phyloP scores from a whole-genome alignment of 2,329 filamentous ascomycete species.

The Alternaria sp. region DNA sequence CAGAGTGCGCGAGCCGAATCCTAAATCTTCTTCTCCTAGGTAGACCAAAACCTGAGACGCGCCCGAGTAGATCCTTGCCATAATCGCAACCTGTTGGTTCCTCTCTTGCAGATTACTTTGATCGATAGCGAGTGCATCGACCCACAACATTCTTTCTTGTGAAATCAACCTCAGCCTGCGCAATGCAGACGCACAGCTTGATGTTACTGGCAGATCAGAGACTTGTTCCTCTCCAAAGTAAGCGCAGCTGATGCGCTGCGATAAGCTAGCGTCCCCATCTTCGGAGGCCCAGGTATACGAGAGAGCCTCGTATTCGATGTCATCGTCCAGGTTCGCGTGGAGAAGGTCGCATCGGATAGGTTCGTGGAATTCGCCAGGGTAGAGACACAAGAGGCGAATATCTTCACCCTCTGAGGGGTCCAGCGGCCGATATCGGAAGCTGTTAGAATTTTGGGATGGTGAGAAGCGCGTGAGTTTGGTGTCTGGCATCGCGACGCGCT shows the following conservation, averaged over 20 bases:
- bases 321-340: constrained; percentile 15
- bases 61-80: constrained; percentile 26
- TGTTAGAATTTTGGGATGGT: constrained; percentile 2
- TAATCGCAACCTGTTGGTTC: constrained; percentile 27
- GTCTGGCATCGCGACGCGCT: constrained; percentile 16
- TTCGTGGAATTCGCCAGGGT: constrained; percentile 15
- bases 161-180: constrained; percentile 14
- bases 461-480: neutral
- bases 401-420: constrained; percentile 13
- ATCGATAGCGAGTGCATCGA: constrained; percentile 32
- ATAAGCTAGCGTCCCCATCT: constrained; percentile 21
- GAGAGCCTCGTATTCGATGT: constrained; percentile 31
- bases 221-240: constrained; percentile 13
- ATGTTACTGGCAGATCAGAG: constrained; percentile 12
- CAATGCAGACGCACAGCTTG: constrained; percentile 24
- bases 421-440: constrained; percentile 16
- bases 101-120: constrained; percentile 25
- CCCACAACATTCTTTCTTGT: constrained; percentile 19
- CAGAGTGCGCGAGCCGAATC: constrained; percentile 11
- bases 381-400: constrained; percentile 17
- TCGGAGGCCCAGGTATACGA: constrained; percentile 33
- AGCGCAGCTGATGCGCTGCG: constrained; percentile 17
- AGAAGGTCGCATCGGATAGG: constrained; percentile 18
- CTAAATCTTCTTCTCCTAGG: constrained; percentile 21
- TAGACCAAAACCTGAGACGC: constrained; percentile 21